Evolutionary conservation across 768 basidiomycete genomes (phyloP).

Genomic region (Mycena olivaceomarginata): DNA sequence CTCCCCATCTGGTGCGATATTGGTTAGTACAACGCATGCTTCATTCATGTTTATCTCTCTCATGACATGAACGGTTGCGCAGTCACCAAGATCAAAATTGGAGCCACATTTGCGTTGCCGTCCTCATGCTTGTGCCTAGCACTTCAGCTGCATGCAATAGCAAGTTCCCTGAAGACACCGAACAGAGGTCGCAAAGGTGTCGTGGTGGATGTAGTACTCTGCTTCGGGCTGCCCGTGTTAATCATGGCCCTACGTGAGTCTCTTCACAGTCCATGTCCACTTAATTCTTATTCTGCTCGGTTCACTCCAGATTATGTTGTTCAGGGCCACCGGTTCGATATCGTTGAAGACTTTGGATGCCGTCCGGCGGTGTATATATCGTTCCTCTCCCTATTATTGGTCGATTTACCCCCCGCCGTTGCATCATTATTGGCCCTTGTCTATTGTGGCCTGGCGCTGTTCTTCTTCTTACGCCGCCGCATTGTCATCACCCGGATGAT

Average conservation of each 20-base stretch:
- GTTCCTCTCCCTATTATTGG: slow-evolving; percentile 11
- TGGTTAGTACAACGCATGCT: slow-evolving; percentile 60
- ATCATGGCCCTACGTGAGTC: slow-evolving; percentile 78
- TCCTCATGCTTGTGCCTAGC: slow-evolving; percentile 76
- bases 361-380: slow-evolving; percentile 35
- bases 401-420: slow-evolving; percentile 17
- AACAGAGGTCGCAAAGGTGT: slow-evolving; percentile 34
- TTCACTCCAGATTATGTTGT: slow-evolving; percentile 67
- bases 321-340: slow-evolving; percentile 79
- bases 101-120: slow-evolving; percentile 73
- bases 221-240: slow-evolving; percentile 72
- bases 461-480: slow-evolving; percentile 21
- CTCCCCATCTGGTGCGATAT: slow-evolving; percentile 88
- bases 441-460: slow-evolving; percentile 11
- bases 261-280: neutral
- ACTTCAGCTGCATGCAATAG: slow-evolving; percentile 68
- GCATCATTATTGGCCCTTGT: slow-evolving; percentile 11
- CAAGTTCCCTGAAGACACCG: slow-evolving; percentile 48
- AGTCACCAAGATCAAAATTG: slow-evolving; percentile 76
- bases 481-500: slow-evolving; percentile 6
- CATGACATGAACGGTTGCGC: slow-evolving; percentile 20
- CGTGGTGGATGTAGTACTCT: slow-evolving; percentile 68
- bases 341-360: slow-evolving; percentile 76
- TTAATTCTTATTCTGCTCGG: neutral
- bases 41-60: neutral